Percentiles rank a stretch among this genome's conserved stretches.
These are phyloP conservation scores for Monosporascus ibericus DNA, from an alignment of 2,329 filamentous ascomycete genomes.

Conservation along the genomic window DNA sequence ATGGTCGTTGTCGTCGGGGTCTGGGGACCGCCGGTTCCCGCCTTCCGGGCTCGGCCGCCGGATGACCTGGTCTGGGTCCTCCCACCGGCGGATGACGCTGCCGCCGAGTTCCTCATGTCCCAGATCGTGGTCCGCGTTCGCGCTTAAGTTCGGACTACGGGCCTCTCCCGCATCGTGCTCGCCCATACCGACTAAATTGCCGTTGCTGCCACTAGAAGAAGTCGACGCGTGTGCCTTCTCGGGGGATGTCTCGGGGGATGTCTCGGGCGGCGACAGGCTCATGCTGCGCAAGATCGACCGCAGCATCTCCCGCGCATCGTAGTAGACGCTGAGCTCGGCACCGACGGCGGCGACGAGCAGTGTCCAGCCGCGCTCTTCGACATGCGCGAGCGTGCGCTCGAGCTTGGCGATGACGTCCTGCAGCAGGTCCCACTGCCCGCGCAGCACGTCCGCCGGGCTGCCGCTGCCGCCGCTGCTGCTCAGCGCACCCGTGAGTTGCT, in stretches of 20 bases:
- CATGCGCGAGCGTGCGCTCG: conserved; percentile 45
- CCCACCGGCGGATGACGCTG: conserved; percentile 29
- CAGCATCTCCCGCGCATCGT: conserved; percentile 54
- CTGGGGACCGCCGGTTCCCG: too few relatives aligned
- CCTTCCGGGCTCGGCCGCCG: background rate
- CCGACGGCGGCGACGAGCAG: conserved; percentile 69
- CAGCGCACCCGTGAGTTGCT: conserved; percentile 18
- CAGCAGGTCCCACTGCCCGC: conserved; percentile 49
- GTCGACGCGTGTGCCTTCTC: background rate
- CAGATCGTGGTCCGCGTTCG: conserved; percentile 2
- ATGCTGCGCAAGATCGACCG: conserved; percentile 23
- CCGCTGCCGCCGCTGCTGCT: conserved; percentile 9
- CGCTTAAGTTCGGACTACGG: too few relatives aligned
- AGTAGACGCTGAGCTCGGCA: conserved; percentile 64
- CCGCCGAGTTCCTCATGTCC: conserved; percentile 21
- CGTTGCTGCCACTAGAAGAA: background rate
- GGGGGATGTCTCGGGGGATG: background rate
- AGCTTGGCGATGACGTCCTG: conserved; percentile 48
- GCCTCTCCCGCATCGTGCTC: conserved; percentile 1
- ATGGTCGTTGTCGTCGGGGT: too few relatives aligned
- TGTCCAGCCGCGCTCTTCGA: conserved; percentile 63
- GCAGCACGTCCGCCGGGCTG: conserved; percentile 33
- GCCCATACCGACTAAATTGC: conserved; percentile 11
- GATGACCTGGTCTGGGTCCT: conserved; percentile 13
- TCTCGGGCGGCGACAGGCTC: conserved; percentile 6